Base-by-base conservation (phyloP, 148 eudicot species). In the Heliamphora exappendiculata region DNA sequence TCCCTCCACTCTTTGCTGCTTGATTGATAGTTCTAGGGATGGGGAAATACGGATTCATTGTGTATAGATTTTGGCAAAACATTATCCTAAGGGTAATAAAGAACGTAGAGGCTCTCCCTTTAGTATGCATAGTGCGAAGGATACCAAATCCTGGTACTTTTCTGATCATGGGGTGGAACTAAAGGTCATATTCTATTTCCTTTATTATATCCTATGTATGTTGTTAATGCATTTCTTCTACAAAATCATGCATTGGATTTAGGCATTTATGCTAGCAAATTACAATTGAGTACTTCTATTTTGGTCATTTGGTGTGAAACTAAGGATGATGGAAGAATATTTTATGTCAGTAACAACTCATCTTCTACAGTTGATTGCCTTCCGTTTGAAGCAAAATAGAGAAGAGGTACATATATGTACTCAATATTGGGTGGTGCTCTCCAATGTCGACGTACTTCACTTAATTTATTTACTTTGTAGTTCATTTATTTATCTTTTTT, bases 111-210 rank as follows among this genome's bases (percentile, higher is more conserved):
- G 98, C 62, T 85, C 93, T 42, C 92, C 92, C 87, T 94, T 94
- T 73, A 84, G 78, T 57, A 83, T 79, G 82, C 98, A 94, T 80
- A 86, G 93, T 72, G 96, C 97, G 28, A 67, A 64, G 75, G 98
- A 94, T 88, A 94, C 98, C 22, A 92, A 92, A 84, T 81, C 95
- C 68, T 92, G 98, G 98, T 94, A n/a, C n/a, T n/a, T 94, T 86
- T 88, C 90, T 71, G 84, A 86, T 75, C 96, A 78, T 77, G 98
- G 97, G 57, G 96, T 94, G 72, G 82, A 89, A 78, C 83, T 94
- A 67, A 94, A 94, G 93, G 98, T 90, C 54, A 53, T 28, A 17
- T 13, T 22, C 0, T 31, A 19, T 6, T 41, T 70, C 24, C 22
- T 42, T 60, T 7, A 2, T 45, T 70, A 14, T 77, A 58, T 47